These are phyloP conservation scores for Pythium plurisporium DNA, from an alignment of 352 stramenopile species.

Conservation along the genomic window DNA sequence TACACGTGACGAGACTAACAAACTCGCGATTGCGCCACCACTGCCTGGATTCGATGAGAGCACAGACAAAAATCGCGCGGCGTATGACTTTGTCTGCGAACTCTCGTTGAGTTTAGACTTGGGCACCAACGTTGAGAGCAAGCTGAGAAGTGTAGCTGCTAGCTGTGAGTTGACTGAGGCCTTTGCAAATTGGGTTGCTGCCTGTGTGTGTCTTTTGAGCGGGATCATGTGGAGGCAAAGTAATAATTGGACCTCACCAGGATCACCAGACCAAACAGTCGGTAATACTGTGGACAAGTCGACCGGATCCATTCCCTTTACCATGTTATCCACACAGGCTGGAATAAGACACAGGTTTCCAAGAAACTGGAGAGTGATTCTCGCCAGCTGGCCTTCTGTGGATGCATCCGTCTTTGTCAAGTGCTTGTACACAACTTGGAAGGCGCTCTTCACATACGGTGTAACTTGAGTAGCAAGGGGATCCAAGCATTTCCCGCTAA, in stretches of 20 bases:
- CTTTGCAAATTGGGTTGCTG: conserved; percentile 81
- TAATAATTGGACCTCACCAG: conserved; percentile 77
- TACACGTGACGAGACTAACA: conserved; percentile 71
- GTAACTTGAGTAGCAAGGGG: conserved; percentile 66
- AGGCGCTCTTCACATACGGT: conserved; percentile 81
- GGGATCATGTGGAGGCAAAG: conserved; percentile 87
- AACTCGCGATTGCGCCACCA: conserved; percentile 72
- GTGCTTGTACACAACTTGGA: conserved; percentile 83
- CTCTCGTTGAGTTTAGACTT: conserved; percentile 80
- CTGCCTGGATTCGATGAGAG: conserved; percentile 82
- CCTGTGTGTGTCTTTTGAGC: conserved; percentile 82
- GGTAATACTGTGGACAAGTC: conserved; percentile 66
- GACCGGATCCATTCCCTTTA: conserved; percentile 83
- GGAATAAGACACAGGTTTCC: conserved; percentile 84
- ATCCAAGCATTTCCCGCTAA: conserved; percentile 79
- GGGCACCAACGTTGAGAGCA: conserved; percentile 73
- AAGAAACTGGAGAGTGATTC: conserved; percentile 75
- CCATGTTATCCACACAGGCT: conserved; percentile 82
- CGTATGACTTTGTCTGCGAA: conserved; percentile 79
- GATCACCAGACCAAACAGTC: conserved; percentile 73
- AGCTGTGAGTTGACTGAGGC: conserved; percentile 73
- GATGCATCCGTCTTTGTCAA: conserved; percentile 71
- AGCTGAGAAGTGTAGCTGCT: conserved; percentile 71
- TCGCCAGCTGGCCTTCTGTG: conserved; percentile 74
- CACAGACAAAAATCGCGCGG: conserved; percentile 75